Percentiles rank a stretch among this genome's conserved stretches.
Evolutionary conservation across 1,139 yeast genomes (phyloP).

Genomic region (Candida glucosophila): DNA sequence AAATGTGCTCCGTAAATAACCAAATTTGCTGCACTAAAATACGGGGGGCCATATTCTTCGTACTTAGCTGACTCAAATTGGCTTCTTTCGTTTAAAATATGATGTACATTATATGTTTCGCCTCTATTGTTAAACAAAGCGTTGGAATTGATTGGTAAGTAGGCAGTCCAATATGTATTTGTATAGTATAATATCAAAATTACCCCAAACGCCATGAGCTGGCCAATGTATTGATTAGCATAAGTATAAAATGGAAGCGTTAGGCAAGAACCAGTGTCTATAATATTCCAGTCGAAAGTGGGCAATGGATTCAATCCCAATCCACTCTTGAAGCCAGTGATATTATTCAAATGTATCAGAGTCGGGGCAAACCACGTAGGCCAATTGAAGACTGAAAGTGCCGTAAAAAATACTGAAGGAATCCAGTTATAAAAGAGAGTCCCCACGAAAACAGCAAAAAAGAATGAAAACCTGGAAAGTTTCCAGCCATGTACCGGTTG

Average conservation of each 20-base stretch:
- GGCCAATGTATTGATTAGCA: constrained; percentile 28
- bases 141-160: constrained; percentile 32
- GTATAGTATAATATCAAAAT: constrained; percentile 26
- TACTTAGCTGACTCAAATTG: constrained; percentile 24
- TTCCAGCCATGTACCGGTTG: constrained; percentile 25
- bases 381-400: constrained; percentile 38
- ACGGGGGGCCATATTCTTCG: constrained; percentile 32
- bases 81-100: constrained; percentile 23
- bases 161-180: constrained; percentile 32
- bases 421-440: constrained; percentile 37
- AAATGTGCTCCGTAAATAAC: constrained; percentile 35
- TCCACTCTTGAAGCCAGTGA: constrained; percentile 30
- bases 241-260: constrained; percentile 35
- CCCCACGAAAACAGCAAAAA: constrained; percentile 20
- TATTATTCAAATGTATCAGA: constrained; percentile 31
- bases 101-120: constrained; percentile 22
- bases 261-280: constrained; percentile 31
- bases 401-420: constrained; percentile 33
- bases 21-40: constrained; percentile 34
- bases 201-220: constrained; percentile 22
- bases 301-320: constrained; percentile 39
- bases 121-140: constrained; percentile 28
- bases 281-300: constrained; percentile 37
- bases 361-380: constrained; percentile 37
- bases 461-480: constrained; percentile 32